Percentiles rank a stretch among this genome's conserved stretches.
Evolutionary conservation across 345 rosid species (phyloP).

Genomic region (Nephelium lappaceum): DNA sequence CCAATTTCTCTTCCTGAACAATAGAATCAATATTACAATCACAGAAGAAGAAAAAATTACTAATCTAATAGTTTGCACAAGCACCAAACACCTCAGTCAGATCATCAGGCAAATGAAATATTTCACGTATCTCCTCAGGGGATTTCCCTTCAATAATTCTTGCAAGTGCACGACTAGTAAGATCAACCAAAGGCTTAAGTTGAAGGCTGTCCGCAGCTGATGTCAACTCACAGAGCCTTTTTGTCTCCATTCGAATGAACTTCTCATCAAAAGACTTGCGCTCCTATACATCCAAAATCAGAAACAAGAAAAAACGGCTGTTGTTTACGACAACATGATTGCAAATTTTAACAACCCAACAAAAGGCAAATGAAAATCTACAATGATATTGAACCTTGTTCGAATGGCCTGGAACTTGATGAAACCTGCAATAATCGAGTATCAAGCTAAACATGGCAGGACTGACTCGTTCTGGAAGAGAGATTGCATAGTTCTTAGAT

Average conservation of each 20-base stretch:
- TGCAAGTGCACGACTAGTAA: constrained; percentile 88
- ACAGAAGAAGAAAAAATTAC: constrained; percentile 16
- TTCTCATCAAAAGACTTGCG: constrained; percentile 79
- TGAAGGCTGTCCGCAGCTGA: constrained; percentile 95
- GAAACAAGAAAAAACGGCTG: constrained; percentile 2
- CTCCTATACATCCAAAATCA: constrained; percentile 50
- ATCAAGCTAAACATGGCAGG: constrained; percentile 74
- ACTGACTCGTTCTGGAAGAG: constrained; percentile 85
- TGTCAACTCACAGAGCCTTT: constrained; percentile 85
- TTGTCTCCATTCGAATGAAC: constrained; percentile 86
- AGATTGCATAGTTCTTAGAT: constrained; percentile 75
- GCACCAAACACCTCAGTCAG: constrained; percentile 79
- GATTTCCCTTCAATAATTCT: constrained; percentile 83
- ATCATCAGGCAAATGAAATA: constrained; percentile 92
- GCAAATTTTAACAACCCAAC: constrained; percentile 4
- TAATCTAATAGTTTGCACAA: constrained; percentile 20
- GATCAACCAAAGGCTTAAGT: constrained; percentile 87
- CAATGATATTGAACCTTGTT: constrained; percentile 53
- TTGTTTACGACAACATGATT: not conserved
- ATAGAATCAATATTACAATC: constrained; percentile 19
- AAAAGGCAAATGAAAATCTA: constrained; percentile 16
- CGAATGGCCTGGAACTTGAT: constrained; percentile 77
- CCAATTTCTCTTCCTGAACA: constrained; percentile 86
- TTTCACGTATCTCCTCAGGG: constrained; percentile 89
- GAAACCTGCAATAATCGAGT: constrained; percentile 89